Base-by-base conservation (phyloP, 73 alveolate species). In the Paramecium caudatum region DNA sequence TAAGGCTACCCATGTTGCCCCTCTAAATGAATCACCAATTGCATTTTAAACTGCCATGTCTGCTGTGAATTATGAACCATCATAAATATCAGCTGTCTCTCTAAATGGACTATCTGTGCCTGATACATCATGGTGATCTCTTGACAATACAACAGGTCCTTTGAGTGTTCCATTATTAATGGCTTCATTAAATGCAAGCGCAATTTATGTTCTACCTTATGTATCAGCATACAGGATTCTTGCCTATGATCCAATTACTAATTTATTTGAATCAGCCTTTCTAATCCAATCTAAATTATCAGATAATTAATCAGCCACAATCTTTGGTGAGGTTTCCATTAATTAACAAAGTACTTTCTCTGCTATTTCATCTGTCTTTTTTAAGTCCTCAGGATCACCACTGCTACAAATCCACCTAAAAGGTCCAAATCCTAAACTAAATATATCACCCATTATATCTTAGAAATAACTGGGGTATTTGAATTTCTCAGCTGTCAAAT, bases 111-210 rank as follows among this genome's bases (percentile, higher is more conserved):
- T 61, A 82, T 92, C 96, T 1, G 96, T 90, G 2, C 96, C 96
- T 5, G 95, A 91, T 17, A 92, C 96, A 91, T 92, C 96, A 82
- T 92, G 96, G 25, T 92, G 96, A 82, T 92, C 96, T 82, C 96
- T 91, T 16, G 93, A 90, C 5, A 92, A 43, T 3, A 92, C 96
- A 1, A 92, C 63, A 5, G 96, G 96, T 3, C 91, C 93, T 27
- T 12, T 27, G 3, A 92, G 91, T 41, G 36, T 45, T 33, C 96
- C 96, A 34, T 92, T 68, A 30, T 47, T 65, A 8, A 92, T 47
- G 48, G 95, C 96, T 16, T 91, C 82, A 82, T 92, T 92, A 82
- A 92, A 70, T 91, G 82, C 41, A 0, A 91, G 61, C 15, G 96
- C 96, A 32, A 87, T 70, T 47, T 91, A 90, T 4, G 92, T 91